A percentile compares a stretch with the other conserved stretches of the same genome.
Conservation (phyloP, 495 filamentous ascomycete genomes). For the Lophiostoma macrostomum region DNA sequence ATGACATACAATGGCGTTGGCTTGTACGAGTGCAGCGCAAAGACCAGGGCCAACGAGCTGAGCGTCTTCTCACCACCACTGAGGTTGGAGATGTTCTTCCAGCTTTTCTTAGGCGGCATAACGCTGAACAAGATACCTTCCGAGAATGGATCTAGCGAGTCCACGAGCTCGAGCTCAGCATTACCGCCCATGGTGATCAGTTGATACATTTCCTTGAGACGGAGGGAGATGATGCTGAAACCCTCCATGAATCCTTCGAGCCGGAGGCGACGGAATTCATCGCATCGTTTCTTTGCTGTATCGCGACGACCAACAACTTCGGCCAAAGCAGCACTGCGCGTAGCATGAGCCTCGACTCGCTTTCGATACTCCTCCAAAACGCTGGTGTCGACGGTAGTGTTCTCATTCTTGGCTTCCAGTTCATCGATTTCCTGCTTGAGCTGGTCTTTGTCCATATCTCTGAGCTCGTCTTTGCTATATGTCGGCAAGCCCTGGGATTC, state of each 20-base stretch:
- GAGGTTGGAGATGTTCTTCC: constrained; percentile 98
- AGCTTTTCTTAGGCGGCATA: constrained; percentile 99
- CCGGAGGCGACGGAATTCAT: constrained; percentile 83
- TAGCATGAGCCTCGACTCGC: constrained; percentile 78
- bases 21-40: constrained; percentile 97
- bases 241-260: constrained; percentile 98
- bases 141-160: constrained; percentile 91
- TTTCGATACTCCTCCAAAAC: constrained; percentile 93
- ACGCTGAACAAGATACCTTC: constrained; percentile 96
- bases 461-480: constrained; percentile 86
- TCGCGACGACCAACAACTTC: constrained; percentile 74
- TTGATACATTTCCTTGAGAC: constrained; percentile 99
- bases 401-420: constrained; percentile 90
- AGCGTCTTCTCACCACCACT: constrained; percentile 96
- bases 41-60: constrained; percentile 88
- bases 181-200: constrained; percentile 99
- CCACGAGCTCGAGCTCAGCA: constrained; percentile 93
- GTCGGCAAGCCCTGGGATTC: constrained; percentile 62
- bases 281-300: constrained; percentile 80
- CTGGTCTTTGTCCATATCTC: constrained; percentile 84
- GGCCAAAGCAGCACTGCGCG: constrained; percentile 75
- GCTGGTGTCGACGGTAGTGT: constrained; percentile 80
- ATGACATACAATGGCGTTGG: constrained; percentile 97
- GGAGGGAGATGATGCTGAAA: constrained; percentile 88
- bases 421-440: constrained; percentile 85